These are phyloP conservation scores for Orbilia blumenaviensis DNA, from an alignment of 2,329 filamentous ascomycete genomes.

Conservation along the genomic window DNA sequence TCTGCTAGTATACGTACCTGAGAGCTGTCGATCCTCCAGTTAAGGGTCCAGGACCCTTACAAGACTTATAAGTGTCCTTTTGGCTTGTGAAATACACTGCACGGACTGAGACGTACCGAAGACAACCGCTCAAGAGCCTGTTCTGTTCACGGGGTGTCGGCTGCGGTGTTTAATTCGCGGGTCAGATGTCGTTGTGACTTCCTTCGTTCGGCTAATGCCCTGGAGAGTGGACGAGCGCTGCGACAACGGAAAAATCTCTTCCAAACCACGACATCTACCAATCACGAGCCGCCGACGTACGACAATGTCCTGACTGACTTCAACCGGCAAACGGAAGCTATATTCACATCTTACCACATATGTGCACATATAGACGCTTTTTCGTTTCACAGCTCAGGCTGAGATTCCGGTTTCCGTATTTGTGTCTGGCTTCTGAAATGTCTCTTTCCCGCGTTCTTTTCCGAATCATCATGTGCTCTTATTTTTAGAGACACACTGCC, in stretches of 20 bases:
- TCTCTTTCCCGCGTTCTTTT: conserved; percentile 27
- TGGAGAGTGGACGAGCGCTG: conserved; percentile 13
- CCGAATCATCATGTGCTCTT: conserved; percentile 49
- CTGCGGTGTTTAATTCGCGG: conserved; percentile 47
- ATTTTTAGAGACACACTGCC: conserved; percentile 52
- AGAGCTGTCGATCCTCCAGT: conserved; percentile 28
- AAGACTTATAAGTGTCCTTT: neutral
- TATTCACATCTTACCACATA: no score
- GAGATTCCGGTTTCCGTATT: conserved; percentile 2
- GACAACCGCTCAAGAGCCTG: conserved; percentile 24
- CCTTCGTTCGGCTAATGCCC: conserved; percentile 45
- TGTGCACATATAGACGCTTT: neutral
- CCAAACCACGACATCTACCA: conserved; percentile 29
- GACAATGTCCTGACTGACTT: conserved; percentile 17
- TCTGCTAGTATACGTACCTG: conserved; percentile 9
- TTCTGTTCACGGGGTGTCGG: conserved; percentile 44
- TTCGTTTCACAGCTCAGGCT: conserved; percentile 12
- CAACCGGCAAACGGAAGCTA: conserved; percentile 29
- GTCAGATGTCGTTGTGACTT: conserved; percentile 52
- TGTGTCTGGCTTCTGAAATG: conserved; percentile 2
- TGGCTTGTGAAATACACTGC: conserved; percentile 45
- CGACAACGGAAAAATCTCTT: conserved; percentile 41
- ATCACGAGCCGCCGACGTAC: conserved; percentile 40
- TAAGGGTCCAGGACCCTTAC: conserved; percentile 22
- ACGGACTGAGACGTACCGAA: conserved; percentile 47